A percentile compares a stretch with the other conserved stretches of the same genome.
These are phyloP conservation scores for Ilyonectria robusta DNA, from an alignment of 2,329 filamentous ascomycete species.

Conservation along the genomic window DNA sequence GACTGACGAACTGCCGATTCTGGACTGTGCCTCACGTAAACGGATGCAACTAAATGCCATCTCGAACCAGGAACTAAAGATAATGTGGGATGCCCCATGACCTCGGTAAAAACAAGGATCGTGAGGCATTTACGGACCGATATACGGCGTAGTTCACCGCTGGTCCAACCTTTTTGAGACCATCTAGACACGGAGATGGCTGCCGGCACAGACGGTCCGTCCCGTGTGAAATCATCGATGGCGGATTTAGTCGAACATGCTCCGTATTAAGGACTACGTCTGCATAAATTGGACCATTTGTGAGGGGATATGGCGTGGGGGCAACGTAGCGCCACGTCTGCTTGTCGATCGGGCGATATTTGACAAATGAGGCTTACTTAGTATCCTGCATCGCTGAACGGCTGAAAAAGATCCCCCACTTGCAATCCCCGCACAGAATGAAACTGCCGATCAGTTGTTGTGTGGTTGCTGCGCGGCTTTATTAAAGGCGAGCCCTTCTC, in stretches of 20 bases:
- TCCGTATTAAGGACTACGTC: neutral
- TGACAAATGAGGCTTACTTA: slow-evolving; percentile 16
- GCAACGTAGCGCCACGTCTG: neutral
- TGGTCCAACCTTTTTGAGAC: neutral
- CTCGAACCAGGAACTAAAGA: neutral
- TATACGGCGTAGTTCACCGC: neutral
- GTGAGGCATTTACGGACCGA: neutral
- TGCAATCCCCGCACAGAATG: neutral
- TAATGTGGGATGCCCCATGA: neutral
- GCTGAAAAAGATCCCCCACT: neutral
- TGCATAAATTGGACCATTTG: neutral
- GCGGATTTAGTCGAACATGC: neutral
- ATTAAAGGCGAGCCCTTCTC: neutral
- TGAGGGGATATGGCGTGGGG: neutral
- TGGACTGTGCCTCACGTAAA: neutral
- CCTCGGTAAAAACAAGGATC: neutral
- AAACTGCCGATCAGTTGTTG: slow-evolving; percentile 3
- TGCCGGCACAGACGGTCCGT: neutral
- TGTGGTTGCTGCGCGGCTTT: too few relatives aligned
- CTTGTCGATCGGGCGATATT: slow-evolving; percentile 8
- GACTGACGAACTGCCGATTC: slow-evolving; percentile 14
- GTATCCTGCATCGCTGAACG: neutral
- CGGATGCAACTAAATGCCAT: neutral
- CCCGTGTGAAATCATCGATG: neutral
- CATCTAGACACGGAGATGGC: neutral